A percentile compares a stretch with the other conserved stretches of the same genome.
These are phyloP conservation scores for Cercospora berteroae DNA, from an alignment of 2,329 filamentous ascomycete genomes.

Conservation along the genomic window DNA sequence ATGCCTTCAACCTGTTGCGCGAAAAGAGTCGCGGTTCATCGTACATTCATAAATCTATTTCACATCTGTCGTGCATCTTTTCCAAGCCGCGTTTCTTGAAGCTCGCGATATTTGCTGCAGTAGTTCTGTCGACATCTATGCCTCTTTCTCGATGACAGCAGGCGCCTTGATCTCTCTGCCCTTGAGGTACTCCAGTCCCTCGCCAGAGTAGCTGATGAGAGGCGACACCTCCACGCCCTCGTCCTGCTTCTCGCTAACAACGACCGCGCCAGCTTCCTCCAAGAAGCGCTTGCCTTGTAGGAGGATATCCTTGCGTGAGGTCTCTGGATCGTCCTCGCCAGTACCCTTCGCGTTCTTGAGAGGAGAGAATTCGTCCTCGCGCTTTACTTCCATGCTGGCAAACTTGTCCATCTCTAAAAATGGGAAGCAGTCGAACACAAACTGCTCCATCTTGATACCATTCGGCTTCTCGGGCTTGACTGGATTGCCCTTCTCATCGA, in stretches of 20 bases:
- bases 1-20: not conserved
- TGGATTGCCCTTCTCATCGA: constrained; percentile 70
- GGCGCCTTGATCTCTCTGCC: constrained; percentile 61
- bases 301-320: constrained; percentile 87
- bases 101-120: not conserved
- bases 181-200: constrained; percentile 62
- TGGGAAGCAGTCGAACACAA: constrained; percentile 98
- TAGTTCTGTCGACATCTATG: constrained; percentile 2
- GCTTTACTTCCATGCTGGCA: constrained; percentile 90
- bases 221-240: constrained; percentile 87
- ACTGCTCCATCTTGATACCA: constrained; percentile 98
- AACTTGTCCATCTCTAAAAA: constrained; percentile 83
- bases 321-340: constrained; percentile 90
- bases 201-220: constrained; percentile 79
- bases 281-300: constrained; percentile 84
- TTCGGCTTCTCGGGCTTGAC: constrained; percentile 94
- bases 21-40: not conserved
- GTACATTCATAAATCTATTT: constrained; percentile 5
- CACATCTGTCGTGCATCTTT: not conserved
- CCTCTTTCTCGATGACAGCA: constrained; percentile 62
- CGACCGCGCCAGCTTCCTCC: constrained; percentile 70
- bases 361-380: constrained; percentile 97
- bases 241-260: constrained; percentile 61
- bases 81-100: not conserved
- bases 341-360: constrained; percentile 87